Evolutionary conservation across 2,329 filamentous ascomycete species (phyloP).

Genomic region (Ophiostoma ulmi): DNA sequence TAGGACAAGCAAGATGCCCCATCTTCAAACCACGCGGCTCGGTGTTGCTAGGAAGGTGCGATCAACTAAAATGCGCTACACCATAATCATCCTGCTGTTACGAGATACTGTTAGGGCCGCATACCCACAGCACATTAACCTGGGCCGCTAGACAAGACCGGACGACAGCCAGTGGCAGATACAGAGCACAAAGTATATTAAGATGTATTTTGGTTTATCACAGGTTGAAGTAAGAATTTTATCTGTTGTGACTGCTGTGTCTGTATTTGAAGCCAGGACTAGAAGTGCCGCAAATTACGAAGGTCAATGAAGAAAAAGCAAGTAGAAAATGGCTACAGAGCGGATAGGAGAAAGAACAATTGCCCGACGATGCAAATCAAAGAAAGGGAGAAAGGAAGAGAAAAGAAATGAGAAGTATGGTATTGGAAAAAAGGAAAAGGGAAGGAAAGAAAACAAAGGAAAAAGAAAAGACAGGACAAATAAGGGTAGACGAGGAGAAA

Average conservation of each 20-base stretch:
- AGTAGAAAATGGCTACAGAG: conserved; percentile 1
- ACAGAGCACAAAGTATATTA: neutral
- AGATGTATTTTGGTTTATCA: neutral
- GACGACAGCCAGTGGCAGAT: neutral
- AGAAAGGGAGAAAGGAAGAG: neutral
- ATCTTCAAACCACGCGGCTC: conserved; percentile 16
- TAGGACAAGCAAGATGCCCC: conserved; percentile 8
- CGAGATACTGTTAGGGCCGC: neutral
- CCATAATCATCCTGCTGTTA: neutral
- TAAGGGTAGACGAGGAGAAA: neutral
- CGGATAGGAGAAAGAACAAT: neutral
- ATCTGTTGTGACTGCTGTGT: neutral
- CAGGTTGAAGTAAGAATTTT: neutral
- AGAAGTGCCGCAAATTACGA: conserved; percentile 2
- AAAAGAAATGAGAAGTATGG: neutral
- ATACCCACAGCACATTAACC: neutral
- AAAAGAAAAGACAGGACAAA: neutral
- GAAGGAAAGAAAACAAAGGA: neutral
- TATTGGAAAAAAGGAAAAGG: neutral
- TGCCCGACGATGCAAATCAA: neutral
- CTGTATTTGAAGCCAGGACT: neutral
- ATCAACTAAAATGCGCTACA: neutral
- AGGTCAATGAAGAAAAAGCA: neutral
- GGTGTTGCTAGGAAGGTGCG: neutral
- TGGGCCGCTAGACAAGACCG: conserved; percentile 6